A percentile compares a stretch with the other conserved stretches of the same genome.
These are phyloP conservation scores for Ganoderma meredithae DNA, from an alignment of 1,284 basidiomycete genomes.

Conservation along the genomic window DNA sequence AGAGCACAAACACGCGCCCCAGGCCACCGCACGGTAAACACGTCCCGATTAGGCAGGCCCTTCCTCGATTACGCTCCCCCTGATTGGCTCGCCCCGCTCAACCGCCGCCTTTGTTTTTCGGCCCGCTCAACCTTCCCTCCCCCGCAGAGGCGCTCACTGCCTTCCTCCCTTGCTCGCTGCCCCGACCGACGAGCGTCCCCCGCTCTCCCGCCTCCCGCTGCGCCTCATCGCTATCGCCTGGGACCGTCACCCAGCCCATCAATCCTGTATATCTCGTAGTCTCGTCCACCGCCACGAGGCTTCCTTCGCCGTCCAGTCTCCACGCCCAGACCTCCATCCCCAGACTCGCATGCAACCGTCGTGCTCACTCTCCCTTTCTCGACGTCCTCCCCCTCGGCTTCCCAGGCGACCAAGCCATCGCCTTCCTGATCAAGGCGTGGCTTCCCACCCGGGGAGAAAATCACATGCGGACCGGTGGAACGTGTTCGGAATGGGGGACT, in stretches of 20 bases:
- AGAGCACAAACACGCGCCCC: constrained; percentile 17
- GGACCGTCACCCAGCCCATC: not conserved
- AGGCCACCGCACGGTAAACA: constrained; percentile 28
- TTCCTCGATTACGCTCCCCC: constrained; percentile 20
- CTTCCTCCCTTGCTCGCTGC: not conserved
- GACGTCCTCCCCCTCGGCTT: not conserved
- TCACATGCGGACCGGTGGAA: constrained; percentile 3
- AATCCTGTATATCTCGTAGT: not conserved
- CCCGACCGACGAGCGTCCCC: not conserved
- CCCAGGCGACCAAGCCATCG: not conserved
- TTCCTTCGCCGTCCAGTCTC: not conserved
- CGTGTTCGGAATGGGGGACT: not conserved
- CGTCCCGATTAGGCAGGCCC: constrained; percentile 25
- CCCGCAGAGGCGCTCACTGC: not conserved
- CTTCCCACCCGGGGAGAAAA: constrained; percentile 4
- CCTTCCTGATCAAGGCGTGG: not conserved
- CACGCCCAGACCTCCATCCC: not conserved
- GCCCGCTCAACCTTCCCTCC: not conserved
- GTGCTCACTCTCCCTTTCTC: not conserved
- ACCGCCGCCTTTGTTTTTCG: not conserved
- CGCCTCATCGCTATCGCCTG: not conserved
- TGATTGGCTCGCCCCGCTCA: constrained; percentile 30
- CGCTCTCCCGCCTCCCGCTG: not conserved
- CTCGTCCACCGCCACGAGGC: not conserved
- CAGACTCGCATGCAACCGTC: not conserved